Evolutionary conservation across 2,329 filamentous ascomycete genomes (phyloP), one percentile per base, ranked within the genome.

Genomic region (Arthrobotrys pseudoclavata): DNA sequence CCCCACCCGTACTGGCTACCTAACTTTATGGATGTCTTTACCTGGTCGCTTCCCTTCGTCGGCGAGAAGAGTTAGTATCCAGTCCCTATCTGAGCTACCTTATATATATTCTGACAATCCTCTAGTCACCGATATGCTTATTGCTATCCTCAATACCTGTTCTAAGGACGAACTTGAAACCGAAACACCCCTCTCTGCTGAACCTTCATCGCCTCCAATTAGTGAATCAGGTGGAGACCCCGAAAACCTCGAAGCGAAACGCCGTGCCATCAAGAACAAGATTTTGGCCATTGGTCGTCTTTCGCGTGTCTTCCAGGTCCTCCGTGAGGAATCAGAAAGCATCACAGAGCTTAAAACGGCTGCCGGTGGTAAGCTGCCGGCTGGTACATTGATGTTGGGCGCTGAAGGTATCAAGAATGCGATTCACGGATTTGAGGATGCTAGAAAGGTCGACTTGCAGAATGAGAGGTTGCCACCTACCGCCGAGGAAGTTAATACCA

Each of bases 1-100:
- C 96, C 96, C 37, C 96, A 99, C 84, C 96, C 96, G 5, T 99
- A 99, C 87, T 99, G 96, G 96, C 89, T 99, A 60, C 96, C 96
- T 69, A 99, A 99, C 86, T 99, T 99, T 84, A 99, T 99, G 96
- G 96, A 99, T 83, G 96, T 99, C 79, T 99, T 99, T 84, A 99
- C 96, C n/a, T 99, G 96, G 96, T 99, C 96, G 37, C 87, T 99
- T 77, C 96, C 96, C 0, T 99, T 99, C 85, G 96, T 99, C 24
- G 95, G 96, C 79, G 96, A 99, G 85, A 99, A 99, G 88, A 82
- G 81, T 82, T 74, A 55, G 78, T 72, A 37, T 4, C 15, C 29
- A 37, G 86, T 47, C 12, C 24, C 22, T 24, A 20, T 10, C 24
- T 24, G 24, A 26, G 47, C 13, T 20, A 37, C 10, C 18, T 42